phyloP scores from a whole-genome alignment of 2,329 filamentous ascomycete species.

The Cyphellophora attinorum region DNA sequence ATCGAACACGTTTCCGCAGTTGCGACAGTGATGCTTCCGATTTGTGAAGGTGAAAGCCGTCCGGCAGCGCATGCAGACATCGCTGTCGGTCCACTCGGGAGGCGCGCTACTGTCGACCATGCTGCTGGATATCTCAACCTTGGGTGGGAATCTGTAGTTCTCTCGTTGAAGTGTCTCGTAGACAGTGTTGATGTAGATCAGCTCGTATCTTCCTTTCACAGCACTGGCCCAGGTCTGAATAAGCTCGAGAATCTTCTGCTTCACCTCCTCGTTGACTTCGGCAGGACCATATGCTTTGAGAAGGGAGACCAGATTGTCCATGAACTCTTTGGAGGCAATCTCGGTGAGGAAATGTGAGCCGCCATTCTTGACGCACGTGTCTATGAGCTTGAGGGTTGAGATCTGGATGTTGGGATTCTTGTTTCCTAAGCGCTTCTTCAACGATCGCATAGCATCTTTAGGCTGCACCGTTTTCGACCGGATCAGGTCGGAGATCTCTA shows the following conservation, averaged over 20 bases:
- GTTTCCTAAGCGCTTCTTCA: conserved; percentile 90
- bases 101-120: conserved; percentile 97
- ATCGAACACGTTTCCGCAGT: conserved; percentile 96
- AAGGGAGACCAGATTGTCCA: conserved; percentile 90
- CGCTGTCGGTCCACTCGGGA: conserved; percentile 94
- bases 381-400: conserved; percentile 89
- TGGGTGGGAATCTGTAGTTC: conserved; percentile 82
- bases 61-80: conserved; percentile 96
- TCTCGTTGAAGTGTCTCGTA: conserved; percentile 76
- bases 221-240: conserved; percentile 90
- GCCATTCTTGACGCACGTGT: conserved; percentile 98
- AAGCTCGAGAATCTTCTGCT: conserved; percentile 80
- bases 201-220: conserved; percentile 71
- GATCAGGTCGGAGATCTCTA: conserved; percentile 97
- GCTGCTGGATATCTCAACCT: conserved; percentile 76
- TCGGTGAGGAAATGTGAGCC: conserved; percentile 90
- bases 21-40: conserved; percentile 94
- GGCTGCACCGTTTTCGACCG: conserved; percentile 94
- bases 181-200: conserved; percentile 79
- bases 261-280: conserved; percentile 76
- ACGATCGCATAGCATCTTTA: conserved; percentile 93
- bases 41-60: conserved; percentile 96
- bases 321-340: conserved; percentile 93
- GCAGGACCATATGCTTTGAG: conserved; percentile 67
- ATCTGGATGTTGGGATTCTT: conserved; percentile 97